These are phyloP conservation scores for Pichia sp. DNA, from an alignment of 1,139 yeast species.

Conservation along the genomic window DNA sequence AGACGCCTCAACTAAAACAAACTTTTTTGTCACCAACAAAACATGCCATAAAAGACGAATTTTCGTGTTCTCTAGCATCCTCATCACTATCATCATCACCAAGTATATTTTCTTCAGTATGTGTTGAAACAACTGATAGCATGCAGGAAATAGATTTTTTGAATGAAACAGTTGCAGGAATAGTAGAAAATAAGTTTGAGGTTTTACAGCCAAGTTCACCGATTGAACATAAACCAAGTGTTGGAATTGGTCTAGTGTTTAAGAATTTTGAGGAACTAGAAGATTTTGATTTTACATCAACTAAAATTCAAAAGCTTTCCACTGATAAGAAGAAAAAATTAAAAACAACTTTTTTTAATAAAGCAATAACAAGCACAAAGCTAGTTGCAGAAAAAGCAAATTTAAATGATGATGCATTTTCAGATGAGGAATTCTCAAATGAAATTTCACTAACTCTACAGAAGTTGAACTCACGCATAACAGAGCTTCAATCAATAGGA, in stretches of 20 bases:
- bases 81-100: background rate
- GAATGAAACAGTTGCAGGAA: no score
- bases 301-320: background rate
- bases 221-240: background rate
- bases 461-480: conserved; percentile 4
- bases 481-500: conserved; percentile 3
- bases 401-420: background rate
- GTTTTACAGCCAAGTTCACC: conserved; percentile 3
- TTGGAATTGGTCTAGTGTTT: background rate
- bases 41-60: background rate
- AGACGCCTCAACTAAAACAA: background rate
- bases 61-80: background rate
- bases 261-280: conserved; percentile 10
- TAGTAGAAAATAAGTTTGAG: background rate
- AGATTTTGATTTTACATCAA: background rate
- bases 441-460: conserved; percentile 3
- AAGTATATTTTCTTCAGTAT: conserved; percentile 3
- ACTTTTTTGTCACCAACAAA: conserved; percentile 8
- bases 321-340: background rate
- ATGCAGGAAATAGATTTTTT: background rate
- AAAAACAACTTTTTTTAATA: background rate
- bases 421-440: conserved; percentile 5
- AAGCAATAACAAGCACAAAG: no score
- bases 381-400: no score
- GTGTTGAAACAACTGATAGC: background rate